Evolutionary conservation across 106 monocot genomes (phyloP).

Genomic region (Dendrobium catenatum): DNA sequence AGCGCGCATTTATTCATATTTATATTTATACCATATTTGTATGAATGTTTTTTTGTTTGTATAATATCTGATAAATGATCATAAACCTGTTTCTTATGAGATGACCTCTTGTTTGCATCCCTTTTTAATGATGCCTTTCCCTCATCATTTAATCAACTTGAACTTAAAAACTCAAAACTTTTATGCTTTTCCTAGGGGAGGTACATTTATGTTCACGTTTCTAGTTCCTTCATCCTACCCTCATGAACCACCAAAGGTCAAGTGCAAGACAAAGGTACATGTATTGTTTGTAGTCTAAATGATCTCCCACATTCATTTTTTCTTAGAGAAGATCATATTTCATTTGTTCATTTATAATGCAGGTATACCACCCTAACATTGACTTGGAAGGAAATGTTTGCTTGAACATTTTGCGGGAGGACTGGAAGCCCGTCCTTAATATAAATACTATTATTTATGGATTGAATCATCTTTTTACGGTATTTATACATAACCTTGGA

Average conservation of each 20-base stretch:
- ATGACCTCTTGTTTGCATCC: neutral
- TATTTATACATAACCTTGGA: conserved; percentile 11
- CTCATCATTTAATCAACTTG: neutral
- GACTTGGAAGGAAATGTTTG: conserved; percentile 99
- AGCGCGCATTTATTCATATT: neutral
- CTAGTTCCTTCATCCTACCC: conserved; percentile 82
- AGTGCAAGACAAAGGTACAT: conserved; percentile 94
- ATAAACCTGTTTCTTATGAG: neutral
- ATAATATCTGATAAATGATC: neutral
- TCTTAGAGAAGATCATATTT: neutral
- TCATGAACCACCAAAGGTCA: conserved; percentile 91
- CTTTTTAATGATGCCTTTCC: neutral
- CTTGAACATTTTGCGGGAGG: conserved; percentile 92
- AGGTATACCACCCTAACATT: conserved; percentile 97
- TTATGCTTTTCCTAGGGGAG: conserved; percentile 39
- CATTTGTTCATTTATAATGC: conserved; percentile 11
- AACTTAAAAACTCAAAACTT: neutral
- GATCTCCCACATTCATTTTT: neutral
- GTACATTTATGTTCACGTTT: conserved; percentile 71
- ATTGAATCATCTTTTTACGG: conserved; percentile 84
- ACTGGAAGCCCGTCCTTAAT: conserved; percentile 97
- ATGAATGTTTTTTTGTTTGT: neutral
- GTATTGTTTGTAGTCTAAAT: neutral
- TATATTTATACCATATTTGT: neutral
- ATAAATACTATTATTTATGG: conserved; percentile 92